A percentile compares a stretch with the other conserved stretches of the same genome.
Conservation (phyloP, 208 protist genomes). For the Leishmania braziliensis region DNA sequence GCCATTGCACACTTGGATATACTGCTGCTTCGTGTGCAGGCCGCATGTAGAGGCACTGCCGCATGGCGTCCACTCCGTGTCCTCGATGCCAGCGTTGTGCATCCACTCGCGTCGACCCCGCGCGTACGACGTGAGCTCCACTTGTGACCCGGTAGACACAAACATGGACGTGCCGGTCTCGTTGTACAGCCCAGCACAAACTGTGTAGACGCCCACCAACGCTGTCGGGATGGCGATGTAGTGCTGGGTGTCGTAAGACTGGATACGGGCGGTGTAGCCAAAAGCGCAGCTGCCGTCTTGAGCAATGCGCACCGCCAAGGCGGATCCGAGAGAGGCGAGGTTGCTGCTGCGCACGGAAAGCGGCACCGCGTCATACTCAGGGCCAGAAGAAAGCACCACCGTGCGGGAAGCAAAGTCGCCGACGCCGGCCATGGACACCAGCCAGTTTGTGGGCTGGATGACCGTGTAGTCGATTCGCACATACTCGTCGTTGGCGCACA, state of each 20-base stretch:
- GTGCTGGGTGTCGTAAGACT: slow-evolving; percentile 20
- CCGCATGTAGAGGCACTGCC: slow-evolving; percentile 46
- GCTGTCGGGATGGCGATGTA: slow-evolving; percentile 31
- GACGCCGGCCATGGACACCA: slow-evolving; percentile 39
- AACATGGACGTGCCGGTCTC: slow-evolving; percentile 36
- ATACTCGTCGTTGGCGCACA: slow-evolving; percentile 53
- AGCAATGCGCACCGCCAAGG: slow-evolving; percentile 40
- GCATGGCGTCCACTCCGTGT: slow-evolving; percentile 45
- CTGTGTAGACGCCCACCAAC: slow-evolving; percentile 34
- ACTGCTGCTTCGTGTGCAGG: slow-evolving; percentile 25
- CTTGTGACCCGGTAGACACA: slow-evolving; percentile 30
- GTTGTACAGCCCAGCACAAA: slow-evolving; percentile 43
- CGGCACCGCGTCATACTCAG: slow-evolving; percentile 33
- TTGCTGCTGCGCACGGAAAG: slow-evolving; percentile 19
- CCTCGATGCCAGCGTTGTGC: slow-evolving; percentile 31
- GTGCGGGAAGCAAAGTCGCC: slow-evolving; percentile 22
- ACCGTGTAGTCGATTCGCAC: slow-evolving; percentile 66
- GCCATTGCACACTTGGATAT: slow-evolving; percentile 48
- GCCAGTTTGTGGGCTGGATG: slow-evolving; percentile 37
- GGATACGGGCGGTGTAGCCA: slow-evolving; percentile 33
- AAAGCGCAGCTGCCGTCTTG: slow-evolving; percentile 38
- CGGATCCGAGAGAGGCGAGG: slow-evolving; percentile 4
- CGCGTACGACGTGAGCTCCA: slow-evolving; percentile 34
- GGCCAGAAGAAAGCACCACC: slow-evolving; percentile 40
- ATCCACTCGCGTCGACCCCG: slow-evolving; percentile 45